Conservation (phyloP, 257 asterid genomes). For the Catharanthus roseus region DNA sequence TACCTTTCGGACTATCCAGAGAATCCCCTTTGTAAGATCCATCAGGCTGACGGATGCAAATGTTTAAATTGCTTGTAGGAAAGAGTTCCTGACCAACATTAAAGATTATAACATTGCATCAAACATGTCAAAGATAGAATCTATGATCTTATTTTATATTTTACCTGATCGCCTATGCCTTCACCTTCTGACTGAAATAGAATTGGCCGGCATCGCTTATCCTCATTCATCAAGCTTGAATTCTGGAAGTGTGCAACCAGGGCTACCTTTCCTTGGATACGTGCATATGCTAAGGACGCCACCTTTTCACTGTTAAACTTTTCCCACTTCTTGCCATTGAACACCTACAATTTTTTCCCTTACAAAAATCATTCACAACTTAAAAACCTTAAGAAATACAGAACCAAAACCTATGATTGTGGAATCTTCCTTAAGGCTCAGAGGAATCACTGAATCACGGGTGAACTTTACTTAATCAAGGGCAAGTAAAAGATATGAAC, state of each 20-base stretch:
- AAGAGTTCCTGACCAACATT: slow-evolving; percentile 45
- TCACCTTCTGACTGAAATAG: slow-evolving; percentile 79
- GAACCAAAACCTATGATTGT: not conserved
- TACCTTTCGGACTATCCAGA: slow-evolving; percentile 67
- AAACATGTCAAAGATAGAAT: not conserved
- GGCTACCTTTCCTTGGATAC: slow-evolving; percentile 86
- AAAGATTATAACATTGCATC: no score
- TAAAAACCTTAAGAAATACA: not conserved
- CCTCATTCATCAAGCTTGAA: slow-evolving; percentile 96
- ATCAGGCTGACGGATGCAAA: slow-evolving; percentile 75
- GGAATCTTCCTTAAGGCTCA: not conserved
- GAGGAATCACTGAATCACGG: not conserved
- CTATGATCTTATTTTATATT: not conserved
- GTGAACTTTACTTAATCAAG: not conserved
- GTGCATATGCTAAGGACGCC: slow-evolving; percentile 88
- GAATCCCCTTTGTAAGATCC: slow-evolving; percentile 80
- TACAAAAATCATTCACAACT: not conserved
- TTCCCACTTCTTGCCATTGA: slow-evolving; percentile 97
- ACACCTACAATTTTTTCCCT: slow-evolving; percentile 36
- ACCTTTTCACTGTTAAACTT: slow-evolving; percentile 93
- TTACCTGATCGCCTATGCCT: slow-evolving; percentile 60
- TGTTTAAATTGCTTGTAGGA: slow-evolving; percentile 66
- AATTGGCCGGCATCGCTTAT: slow-evolving; percentile 87
- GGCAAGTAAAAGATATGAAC: slow-evolving; percentile 32
- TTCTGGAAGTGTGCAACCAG: slow-evolving; percentile 86